Percentiles rank a stretch among this genome's conserved stretches.
Evolutionary conservation across 208 protist species (phyloP).

Genomic region (Endotrypanum monterogeii): DNA sequence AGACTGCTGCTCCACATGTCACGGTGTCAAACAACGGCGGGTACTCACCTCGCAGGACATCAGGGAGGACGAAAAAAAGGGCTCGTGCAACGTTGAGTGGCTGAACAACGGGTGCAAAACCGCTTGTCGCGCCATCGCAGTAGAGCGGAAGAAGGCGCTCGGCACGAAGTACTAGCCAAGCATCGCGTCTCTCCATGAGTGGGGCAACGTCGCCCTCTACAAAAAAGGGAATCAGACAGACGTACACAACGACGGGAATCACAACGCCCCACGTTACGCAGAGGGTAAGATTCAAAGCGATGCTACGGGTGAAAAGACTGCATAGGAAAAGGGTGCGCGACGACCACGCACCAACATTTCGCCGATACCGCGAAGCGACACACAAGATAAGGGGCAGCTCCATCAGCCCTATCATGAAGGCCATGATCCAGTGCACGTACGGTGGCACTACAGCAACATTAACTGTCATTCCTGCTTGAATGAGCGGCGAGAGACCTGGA

Average conservation of each 20-base stretch:
- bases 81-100: constrained; percentile 26
- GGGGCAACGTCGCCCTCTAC: constrained; percentile 19
- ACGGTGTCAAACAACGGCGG: constrained; percentile 17
- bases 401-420: constrained; percentile 1
- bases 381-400: constrained; percentile 1
- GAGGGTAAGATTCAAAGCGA: constrained; percentile 9
- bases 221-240: constrained; percentile 26
- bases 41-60: constrained; percentile 9
- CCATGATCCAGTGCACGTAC: constrained; percentile 4
- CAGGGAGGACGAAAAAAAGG: constrained; percentile 9
- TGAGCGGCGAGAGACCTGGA: not conserved
- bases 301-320: constrained; percentile 18
- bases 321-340: constrained; percentile 14
- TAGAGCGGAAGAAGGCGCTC: constrained; percentile 21
- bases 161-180: constrained; percentile 14
- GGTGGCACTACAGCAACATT: not conserved
- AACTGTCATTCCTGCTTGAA: not conserved
- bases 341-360: not conserved
- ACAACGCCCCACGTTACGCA: constrained; percentile 13
- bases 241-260: constrained; percentile 17
- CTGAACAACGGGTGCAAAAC: not conserved
- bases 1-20: constrained; percentile 8
- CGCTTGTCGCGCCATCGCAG: not conserved
- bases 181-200: constrained; percentile 18
- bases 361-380: not conserved